These are phyloP conservation scores for Saccharomyces eubayanus DNA, from an alignment of 805 yeast species.

Conservation along the genomic window DNA sequence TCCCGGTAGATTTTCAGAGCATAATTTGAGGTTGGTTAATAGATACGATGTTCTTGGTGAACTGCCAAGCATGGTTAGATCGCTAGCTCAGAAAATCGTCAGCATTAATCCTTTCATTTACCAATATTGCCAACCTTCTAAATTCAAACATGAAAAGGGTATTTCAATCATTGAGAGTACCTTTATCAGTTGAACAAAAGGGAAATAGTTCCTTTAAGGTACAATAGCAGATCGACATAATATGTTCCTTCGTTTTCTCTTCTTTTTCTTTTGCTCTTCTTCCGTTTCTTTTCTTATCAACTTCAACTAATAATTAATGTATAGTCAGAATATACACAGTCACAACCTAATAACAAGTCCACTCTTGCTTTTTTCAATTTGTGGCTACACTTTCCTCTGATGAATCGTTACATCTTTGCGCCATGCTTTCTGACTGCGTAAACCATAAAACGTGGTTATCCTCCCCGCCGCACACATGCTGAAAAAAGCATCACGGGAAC, in stretches of 20 bases:
- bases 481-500: neutral
- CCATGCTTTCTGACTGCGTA: neutral
- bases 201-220: neutral
- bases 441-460: neutral
- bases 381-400: neutral
- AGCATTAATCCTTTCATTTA: constrained; percentile 81
- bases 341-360: neutral
- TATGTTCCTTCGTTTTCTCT: neutral
- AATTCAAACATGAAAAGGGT: constrained; percentile 51
- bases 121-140: constrained; percentile 62
- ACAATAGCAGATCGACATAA: neutral
- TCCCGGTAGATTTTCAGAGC: constrained; percentile 32
- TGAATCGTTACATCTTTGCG: neutral
- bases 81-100: constrained; percentile 69
- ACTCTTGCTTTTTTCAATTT: neutral
- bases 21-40: constrained; percentile 55
- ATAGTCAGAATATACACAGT: neutral
- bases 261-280: neutral
- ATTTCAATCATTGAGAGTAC: constrained; percentile 69
- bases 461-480: neutral
- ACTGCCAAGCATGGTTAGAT: constrained; percentile 71
- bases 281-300: neutral
- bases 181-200: constrained; percentile 39
- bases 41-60: constrained; percentile 87
- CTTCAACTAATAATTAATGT: neutral